Percentiles rank a stretch among this genome's conserved stretches.
These are phyloP conservation scores for Lentinula sp. DNA, from an alignment of 768 basidiomycete species.

Conservation along the genomic window DNA sequence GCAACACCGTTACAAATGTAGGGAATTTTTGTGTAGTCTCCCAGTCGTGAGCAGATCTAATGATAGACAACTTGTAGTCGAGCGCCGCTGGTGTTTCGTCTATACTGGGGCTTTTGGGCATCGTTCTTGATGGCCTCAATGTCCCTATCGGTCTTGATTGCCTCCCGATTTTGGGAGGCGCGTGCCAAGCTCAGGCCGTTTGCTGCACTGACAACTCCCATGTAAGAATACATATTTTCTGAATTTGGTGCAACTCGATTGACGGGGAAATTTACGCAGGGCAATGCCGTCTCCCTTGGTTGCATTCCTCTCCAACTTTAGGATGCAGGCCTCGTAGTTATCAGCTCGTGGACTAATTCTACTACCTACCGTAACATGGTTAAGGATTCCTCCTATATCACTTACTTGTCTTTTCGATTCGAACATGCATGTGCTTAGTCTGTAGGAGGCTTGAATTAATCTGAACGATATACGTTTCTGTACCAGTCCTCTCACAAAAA, in stretches of 20 bases:
- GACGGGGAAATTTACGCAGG: background rate
- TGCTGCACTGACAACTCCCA: slow-evolving; percentile 31
- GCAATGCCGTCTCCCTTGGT: background rate
- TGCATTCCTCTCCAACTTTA: background rate
- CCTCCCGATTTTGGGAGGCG: slow-evolving; percentile 21
- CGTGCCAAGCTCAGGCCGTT: slow-evolving; percentile 25
- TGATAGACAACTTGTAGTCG: background rate
- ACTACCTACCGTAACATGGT: no score
- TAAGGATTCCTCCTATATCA: no score
- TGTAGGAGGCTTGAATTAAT: no score
- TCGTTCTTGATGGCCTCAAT: slow-evolving; percentile 18
- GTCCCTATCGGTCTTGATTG: slow-evolving; percentile 28
- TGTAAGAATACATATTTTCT: slow-evolving; percentile 19
- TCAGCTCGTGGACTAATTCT: no score
- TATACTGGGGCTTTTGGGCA: slow-evolving; percentile 24
- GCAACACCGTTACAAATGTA: slow-evolving; percentile 18
- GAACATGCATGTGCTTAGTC: background rate
- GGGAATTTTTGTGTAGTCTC: background rate
- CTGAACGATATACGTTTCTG: background rate
- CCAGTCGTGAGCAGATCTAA: background rate
- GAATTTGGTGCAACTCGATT: background rate
- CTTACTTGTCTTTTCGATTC: background rate
- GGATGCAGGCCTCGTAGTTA: no score
- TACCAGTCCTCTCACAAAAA: no score
- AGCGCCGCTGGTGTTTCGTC: slow-evolving; percentile 7